Conservation (phyloP, 148 eudicot genomes). For the Camellia japonica region DNA sequence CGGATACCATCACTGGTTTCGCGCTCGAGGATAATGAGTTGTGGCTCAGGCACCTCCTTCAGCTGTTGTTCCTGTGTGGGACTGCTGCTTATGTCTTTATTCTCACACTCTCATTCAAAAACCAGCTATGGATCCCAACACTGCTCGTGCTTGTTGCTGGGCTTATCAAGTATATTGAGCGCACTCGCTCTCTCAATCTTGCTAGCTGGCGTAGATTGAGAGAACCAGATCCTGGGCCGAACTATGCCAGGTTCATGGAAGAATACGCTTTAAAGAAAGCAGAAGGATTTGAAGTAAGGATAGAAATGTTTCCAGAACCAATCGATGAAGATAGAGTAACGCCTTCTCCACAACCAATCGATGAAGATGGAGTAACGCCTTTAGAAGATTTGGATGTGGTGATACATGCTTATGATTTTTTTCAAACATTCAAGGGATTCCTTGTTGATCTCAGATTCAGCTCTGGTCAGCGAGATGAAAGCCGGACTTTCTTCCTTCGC, state of each 20-base stretch:
- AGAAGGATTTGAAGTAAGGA: too few relatives aligned
- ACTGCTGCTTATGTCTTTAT: conserved; percentile 1
- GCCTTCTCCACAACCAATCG: too few relatives aligned
- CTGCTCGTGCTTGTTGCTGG: conserved; percentile 11
- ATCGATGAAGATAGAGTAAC: background rate
- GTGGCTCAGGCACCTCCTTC: conserved; percentile 8
- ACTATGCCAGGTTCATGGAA: conserved; percentile 47
- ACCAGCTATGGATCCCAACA: conserved; percentile 7
- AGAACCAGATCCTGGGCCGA: conserved; percentile 46
- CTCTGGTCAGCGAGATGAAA: conserved; percentile 28
- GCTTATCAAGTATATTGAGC: conserved; percentile 1
- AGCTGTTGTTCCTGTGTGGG: background rate
- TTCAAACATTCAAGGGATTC: conserved; percentile 38
- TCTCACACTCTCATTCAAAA: conserved; percentile 2
- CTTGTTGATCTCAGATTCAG: conserved; percentile 42
- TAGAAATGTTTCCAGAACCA: too few relatives aligned
- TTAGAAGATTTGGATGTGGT: conserved; percentile 26
- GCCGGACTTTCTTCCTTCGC: conserved; percentile 31
- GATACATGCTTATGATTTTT: conserved; percentile 29
- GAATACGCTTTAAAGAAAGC: too few relatives aligned
- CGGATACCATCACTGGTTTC: conserved; percentile 14
- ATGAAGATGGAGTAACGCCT: background rate
- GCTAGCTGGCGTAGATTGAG: conserved; percentile 21
- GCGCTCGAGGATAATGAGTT: conserved; percentile 12
- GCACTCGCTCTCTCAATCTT: conserved; percentile 13